Conservation (phyloP, 2,329 filamentous ascomycete genomes). For the Apiospora marii region DNA sequence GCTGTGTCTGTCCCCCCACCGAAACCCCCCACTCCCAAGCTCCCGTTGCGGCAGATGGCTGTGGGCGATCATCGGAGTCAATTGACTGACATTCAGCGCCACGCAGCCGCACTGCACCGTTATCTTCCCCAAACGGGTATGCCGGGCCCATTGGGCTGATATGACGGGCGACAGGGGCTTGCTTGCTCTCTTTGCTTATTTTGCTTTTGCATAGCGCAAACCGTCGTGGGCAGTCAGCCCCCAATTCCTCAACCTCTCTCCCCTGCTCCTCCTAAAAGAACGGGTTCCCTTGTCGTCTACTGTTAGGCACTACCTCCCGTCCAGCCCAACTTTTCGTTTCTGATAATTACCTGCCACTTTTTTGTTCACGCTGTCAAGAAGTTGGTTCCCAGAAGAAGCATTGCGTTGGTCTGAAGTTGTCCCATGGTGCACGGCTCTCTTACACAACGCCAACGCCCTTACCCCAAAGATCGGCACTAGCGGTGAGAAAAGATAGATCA, state of each 20-base stretch:
- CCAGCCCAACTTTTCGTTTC: neutral
- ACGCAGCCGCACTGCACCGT: neutral
- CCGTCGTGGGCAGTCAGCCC: neutral
- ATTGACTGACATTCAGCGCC: neutral
- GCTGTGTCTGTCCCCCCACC: neutral
- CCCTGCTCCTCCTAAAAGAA: neutral
- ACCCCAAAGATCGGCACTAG: constrained; percentile 11
- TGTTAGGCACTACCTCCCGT: neutral
- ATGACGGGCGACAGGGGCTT: neutral
- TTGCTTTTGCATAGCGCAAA: neutral
- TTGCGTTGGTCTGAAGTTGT: neutral
- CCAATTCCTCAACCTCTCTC: neutral
- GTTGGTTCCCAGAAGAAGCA: neutral
- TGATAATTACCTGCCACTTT: neutral
- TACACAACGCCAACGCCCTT: neutral
- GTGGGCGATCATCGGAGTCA: neutral
- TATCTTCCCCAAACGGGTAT: constrained; percentile 5
- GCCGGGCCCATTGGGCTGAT: neutral
- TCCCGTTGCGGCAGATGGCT: neutral
- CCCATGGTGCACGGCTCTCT: neutral
- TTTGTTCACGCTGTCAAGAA: neutral
- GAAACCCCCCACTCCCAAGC: neutral
- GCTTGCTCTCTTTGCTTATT: neutral
- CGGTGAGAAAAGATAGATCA: neutral
- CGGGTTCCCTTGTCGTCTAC: neutral